Conservation (phyloP, 306 rosid species). For the Potentilla sterilis region DNA sequence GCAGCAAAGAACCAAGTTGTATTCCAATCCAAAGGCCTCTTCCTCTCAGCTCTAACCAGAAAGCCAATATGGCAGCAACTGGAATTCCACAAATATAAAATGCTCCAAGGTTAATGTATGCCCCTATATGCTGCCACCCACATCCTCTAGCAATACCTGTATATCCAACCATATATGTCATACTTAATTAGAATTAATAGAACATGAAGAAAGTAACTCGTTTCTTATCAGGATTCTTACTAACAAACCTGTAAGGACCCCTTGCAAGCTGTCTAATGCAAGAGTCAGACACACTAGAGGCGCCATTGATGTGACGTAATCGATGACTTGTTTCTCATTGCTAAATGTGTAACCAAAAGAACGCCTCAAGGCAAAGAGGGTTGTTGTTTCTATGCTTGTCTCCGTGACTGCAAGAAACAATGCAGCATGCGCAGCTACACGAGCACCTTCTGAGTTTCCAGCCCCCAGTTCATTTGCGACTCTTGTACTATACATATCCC, state of each 20-base stretch:
- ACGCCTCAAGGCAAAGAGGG: slow-evolving; percentile 45
- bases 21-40: slow-evolving; percentile 75
- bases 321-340: slow-evolving; percentile 61
- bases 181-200: neutral
- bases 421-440: slow-evolving; percentile 38
- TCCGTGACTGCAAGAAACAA: slow-evolving; percentile 41
- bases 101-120: slow-evolving; percentile 64
- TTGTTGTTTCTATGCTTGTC: slow-evolving; percentile 35
- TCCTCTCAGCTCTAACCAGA: slow-evolving; percentile 48
- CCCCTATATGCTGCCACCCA: slow-evolving; percentile 81
- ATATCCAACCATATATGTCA: neutral
- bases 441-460: slow-evolving; percentile 55
- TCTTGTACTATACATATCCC: slow-evolving; percentile 45
- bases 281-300: slow-evolving; percentile 56
- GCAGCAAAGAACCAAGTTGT: slow-evolving; percentile 56
- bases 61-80: slow-evolving; percentile 46
- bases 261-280: slow-evolving; percentile 55
- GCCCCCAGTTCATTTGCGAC: slow-evolving; percentile 79
- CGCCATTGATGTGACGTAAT: slow-evolving; percentile 63
- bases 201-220: neutral
- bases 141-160: slow-evolving; percentile 71
- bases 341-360: slow-evolving; percentile 62
- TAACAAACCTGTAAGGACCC: slow-evolving; percentile 54
- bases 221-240: neutral
- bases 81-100: slow-evolving; percentile 79